Percentiles rank a stretch among this genome's conserved stretches.
These are phyloP conservation scores for Cryomyces minteri DNA, from an alignment of 495 filamentous ascomycete genomes.

Conservation along the genomic window DNA sequence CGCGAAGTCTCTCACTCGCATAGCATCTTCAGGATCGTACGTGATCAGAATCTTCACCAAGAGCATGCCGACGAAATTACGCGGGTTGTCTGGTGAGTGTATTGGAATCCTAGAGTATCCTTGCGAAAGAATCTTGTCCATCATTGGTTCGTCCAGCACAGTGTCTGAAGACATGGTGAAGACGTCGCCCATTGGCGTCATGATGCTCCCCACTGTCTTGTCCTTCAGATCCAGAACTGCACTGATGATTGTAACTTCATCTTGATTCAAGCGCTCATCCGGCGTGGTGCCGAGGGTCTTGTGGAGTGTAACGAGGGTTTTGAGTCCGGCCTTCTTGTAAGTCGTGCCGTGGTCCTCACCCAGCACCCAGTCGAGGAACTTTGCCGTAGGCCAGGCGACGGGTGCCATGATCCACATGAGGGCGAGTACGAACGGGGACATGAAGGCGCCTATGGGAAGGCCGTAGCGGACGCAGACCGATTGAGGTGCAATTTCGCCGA, in stretches of 20 bases:
- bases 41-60: constrained; percentile 97
- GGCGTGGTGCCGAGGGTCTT: constrained; percentile 67
- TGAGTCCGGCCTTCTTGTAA: constrained; percentile 89
- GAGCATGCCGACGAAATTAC: constrained; percentile 92
- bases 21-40: constrained; percentile 87
- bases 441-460: constrained; percentile 86
- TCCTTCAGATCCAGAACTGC: constrained; percentile 93
- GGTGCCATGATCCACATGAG: constrained; percentile 87
- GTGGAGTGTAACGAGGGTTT: constrained; percentile 82
- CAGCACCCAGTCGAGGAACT: constrained; percentile 71
- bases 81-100: constrained; percentile 60
- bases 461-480: constrained; percentile 94
- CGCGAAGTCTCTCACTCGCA: constrained; percentile 70
- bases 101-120: constrained; percentile 95
- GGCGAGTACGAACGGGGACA: constrained; percentile 70
- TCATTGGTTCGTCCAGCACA: constrained; percentile 75
- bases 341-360: constrained; percentile 87
- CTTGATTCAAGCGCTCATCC: constrained; percentile 80
- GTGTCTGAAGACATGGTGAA: constrained; percentile 90
- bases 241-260: constrained; percentile 97
- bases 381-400: constrained; percentile 76
- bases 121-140: constrained; percentile 78
- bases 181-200: constrained; percentile 96
- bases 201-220: constrained; percentile 83
- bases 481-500: constrained; percentile 90